Percentiles rank a stretch among this genome's conserved stretches.
phyloP scores from a whole-genome alignment of 371 early-diverging fungal genomes.

The Mucor indicus region DNA sequence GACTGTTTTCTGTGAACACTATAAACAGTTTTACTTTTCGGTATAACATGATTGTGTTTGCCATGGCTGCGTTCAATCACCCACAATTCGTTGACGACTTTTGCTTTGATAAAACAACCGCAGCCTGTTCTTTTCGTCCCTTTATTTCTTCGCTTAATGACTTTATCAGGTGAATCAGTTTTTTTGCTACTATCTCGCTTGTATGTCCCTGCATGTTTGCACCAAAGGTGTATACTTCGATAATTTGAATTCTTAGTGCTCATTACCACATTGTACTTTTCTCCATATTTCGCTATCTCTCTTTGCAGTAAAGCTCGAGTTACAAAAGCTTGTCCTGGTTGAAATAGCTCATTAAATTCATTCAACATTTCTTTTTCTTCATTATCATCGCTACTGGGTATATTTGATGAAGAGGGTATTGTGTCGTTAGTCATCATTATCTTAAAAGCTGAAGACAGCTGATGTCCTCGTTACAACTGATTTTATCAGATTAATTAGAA shows the following conservation, averaged over 20 bases:
- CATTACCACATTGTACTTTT: conserved; percentile 8
- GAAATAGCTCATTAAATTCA: too few species aligned
- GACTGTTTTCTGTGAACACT: conserved; percentile 8
- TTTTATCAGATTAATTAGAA: too few species aligned
- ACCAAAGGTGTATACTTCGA: conserved; percentile 8
- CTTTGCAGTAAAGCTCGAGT: too few species aligned
- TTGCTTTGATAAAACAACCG: conserved; percentile 9
- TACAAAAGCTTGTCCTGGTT: too few species aligned
- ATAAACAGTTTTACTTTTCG: conserved; percentile 4
- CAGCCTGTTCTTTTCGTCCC: conserved; percentile 5
- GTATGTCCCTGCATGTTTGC: conserved; percentile 13
- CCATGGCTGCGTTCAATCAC: conserved; percentile 7
- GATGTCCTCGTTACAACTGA: too few species aligned
- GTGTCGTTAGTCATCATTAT: too few species aligned
- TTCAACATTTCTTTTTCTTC: too few species aligned
- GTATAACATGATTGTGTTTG: conserved; percentile 6
- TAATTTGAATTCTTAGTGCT: conserved; percentile 12
- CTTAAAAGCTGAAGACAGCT: too few species aligned
- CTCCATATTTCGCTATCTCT: not conserved
- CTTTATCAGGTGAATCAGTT: too few species aligned
- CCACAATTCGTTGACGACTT: not conserved
- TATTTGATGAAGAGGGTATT: too few species aligned
- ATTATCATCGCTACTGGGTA: too few species aligned
- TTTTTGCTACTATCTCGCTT: not conserved
- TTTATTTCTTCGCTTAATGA: conserved; percentile 5